Evolutionary conservation across 2,329 filamentous ascomycete species (phyloP).

Genomic region (Emmonsiellopsis sp.): DNA sequence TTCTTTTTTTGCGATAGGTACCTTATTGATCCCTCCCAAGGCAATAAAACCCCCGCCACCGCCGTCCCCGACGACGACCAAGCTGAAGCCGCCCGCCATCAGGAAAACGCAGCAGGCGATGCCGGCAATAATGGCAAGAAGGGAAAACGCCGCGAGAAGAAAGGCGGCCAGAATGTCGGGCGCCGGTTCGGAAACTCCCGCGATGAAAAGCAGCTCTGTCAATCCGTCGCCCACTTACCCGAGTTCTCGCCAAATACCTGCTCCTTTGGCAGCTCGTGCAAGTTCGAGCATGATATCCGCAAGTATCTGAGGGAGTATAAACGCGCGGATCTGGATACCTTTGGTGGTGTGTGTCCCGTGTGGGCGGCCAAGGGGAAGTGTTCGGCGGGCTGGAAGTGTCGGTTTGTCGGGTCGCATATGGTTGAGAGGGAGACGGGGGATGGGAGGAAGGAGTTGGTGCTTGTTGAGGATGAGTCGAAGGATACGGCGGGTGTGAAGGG

Average conservation of each 20-base stretch:
- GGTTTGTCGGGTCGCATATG: slow-evolving; percentile 81
- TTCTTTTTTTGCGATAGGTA: slow-evolving; percentile 18
- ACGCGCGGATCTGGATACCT: slow-evolving; percentile 66
- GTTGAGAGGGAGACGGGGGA: slow-evolving; percentile 68
- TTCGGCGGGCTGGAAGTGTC: slow-evolving; percentile 84
- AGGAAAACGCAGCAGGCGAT: slow-evolving; percentile 23
- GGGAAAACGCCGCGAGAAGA: slow-evolving; percentile 37
- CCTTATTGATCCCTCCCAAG: slow-evolving; percentile 18
- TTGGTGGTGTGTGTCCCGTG: slow-evolving; percentile 71
- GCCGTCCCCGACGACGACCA: slow-evolving; percentile 46
- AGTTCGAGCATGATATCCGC: slow-evolving; percentile 72
- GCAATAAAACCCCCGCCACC: slow-evolving; percentile 18
- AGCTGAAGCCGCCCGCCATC: slow-evolving; percentile 47
- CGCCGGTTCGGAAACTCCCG: slow-evolving; percentile 72
- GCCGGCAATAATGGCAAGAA: slow-evolving; percentile 29
- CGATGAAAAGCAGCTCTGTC: slow-evolving; percentile 70
- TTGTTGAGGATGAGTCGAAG: slow-evolving; percentile 49
- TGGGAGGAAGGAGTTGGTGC: slow-evolving; percentile 70
- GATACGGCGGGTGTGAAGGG: slow-evolving; percentile 23
- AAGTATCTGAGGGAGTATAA: slow-evolving; percentile 78
- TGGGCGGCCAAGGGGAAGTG: slow-evolving; percentile 70
- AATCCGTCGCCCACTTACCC: slow-evolving; percentile 57
- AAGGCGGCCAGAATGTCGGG: slow-evolving; percentile 71
- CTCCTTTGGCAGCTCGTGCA: slow-evolving; percentile 70
- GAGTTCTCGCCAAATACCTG: slow-evolving; percentile 77